Percentiles rank a stretch among this genome's conserved stretches.
These are phyloP conservation scores for Backusella australiensis DNA, from an alignment of 192 early-diverging fungal genomes.

Conservation along the genomic window DNA sequence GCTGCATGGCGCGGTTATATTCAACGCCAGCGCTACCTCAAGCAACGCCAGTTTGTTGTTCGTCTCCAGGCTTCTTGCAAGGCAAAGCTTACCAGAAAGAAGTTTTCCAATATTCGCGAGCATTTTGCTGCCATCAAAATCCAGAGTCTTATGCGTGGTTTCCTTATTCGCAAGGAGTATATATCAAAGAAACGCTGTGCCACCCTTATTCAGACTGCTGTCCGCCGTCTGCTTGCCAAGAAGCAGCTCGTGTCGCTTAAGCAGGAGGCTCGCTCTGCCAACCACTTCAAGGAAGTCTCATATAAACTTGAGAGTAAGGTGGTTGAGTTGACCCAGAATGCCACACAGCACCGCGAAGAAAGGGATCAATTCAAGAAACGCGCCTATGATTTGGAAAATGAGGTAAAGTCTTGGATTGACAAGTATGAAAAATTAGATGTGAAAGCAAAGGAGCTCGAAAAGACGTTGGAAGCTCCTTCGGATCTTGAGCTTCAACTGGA, in stretches of 20 bases:
- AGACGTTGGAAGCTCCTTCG: constrained; percentile 50
- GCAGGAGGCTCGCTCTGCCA: constrained; percentile 83
- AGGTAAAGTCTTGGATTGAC: constrained; percentile 66
- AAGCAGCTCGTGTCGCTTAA: constrained; percentile 67
- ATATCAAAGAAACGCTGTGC: constrained; percentile 52
- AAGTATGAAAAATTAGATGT: constrained; percentile 68
- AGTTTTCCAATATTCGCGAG: constrained; percentile 56
- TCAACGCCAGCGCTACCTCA: constrained; percentile 49
- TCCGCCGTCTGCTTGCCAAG: constrained; percentile 71
- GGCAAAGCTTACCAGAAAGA: constrained; percentile 59
- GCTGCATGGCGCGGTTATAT: constrained; percentile 64
- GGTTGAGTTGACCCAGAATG: constrained; percentile 86
- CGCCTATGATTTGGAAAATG: constrained; percentile 60
- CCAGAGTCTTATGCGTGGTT: constrained; percentile 72
- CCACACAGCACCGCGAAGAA: constrained; percentile 68
- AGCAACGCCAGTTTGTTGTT: constrained; percentile 50
- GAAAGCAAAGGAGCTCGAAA: constrained; percentile 51
- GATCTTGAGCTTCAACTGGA: constrained; percentile 49
- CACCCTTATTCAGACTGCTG: constrained; percentile 76
- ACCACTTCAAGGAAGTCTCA: constrained; percentile 91
- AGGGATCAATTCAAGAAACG: constrained; percentile 59
- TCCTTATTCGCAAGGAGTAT: constrained; percentile 58
- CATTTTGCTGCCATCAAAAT: constrained; percentile 72
- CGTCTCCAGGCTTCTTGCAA: constrained; percentile 67
- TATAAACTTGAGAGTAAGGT: constrained; percentile 96